Conservation (phyloP, 768 basidiomycete species). For the Rhizopogon vinicolor region DNA sequence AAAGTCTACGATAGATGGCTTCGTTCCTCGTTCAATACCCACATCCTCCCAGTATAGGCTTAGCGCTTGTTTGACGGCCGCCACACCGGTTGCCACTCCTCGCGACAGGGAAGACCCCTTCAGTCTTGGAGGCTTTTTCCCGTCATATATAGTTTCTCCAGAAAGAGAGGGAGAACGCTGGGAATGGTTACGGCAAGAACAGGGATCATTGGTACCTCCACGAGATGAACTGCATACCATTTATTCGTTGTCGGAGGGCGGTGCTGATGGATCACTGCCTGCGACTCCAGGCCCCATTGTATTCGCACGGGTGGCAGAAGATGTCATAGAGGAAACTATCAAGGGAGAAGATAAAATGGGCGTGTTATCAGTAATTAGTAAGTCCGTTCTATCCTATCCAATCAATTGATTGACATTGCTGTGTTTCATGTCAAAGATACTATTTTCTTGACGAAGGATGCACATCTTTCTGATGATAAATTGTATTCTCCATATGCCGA, state of each 20-base stretch:
- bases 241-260: slow-evolving; percentile 13
- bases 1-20: slow-evolving; percentile 5
- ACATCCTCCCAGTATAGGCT: not conserved
- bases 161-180: slow-evolving; percentile 29
- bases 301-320: slow-evolving; percentile 29
- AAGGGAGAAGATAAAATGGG: slow-evolving; percentile 47
- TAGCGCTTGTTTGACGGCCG: not conserved
- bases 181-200: slow-evolving; percentile 36
- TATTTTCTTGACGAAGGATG: not conserved
- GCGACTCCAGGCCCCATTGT: slow-evolving; percentile 16
- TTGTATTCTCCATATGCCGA: slow-evolving; percentile 32
- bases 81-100: slow-evolving; percentile 14
- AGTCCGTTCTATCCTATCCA: slow-evolving; percentile 14
- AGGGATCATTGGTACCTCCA: slow-evolving; percentile 14
- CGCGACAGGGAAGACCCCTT: slow-evolving; percentile 41
- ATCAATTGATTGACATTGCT: slow-evolving; percentile 4
- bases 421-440: slow-evolving; percentile 4
- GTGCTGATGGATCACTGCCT: slow-evolving; percentile 14
- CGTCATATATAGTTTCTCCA: slow-evolving; percentile 21
- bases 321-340: slow-evolving; percentile 33
- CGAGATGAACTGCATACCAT: slow-evolving; percentile 4
- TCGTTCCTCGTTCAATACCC: not conserved
- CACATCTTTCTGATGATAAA: slow-evolving; percentile 6
- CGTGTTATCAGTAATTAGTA: slow-evolving; percentile 37
- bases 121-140: slow-evolving; percentile 46